Evolutionary conservation across 441 rosid genomes (phyloP), one percentile per base, ranked within the genome.

Genomic region (Adansonia rubrostipa): DNA sequence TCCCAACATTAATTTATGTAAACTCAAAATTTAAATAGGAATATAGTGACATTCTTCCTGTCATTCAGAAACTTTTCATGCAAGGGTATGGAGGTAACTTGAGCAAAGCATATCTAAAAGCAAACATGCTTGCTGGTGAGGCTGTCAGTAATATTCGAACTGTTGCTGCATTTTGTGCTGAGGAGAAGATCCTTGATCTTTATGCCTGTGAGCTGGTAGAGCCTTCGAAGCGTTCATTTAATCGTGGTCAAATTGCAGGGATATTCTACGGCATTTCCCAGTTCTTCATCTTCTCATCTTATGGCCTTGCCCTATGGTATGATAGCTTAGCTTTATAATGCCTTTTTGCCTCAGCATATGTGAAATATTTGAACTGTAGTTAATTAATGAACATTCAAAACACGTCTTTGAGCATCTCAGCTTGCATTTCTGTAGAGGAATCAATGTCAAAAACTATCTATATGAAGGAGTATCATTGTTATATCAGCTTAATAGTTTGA

Each of bases 41-140:
- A 10, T 56, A 36, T 77, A 53, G 5, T 45, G 53, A 69, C 14
- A 24, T 58, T 44, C 57, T 78, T 73, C 44, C 22, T 58, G 28
- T 76, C 54, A 77, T 78, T 63, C 88, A 96, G 99, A 96, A 90
- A 89, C 88, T 96, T 76, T 96, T 96, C 89, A 89, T 96, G 94
- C 89, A 92, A 88, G 99, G 99, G 5, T 96, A 91, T 71, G 99
- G 99, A 20, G 99, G 97, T 69, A 86, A 96, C 89, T 86, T 96
- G 85, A 96, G 96, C 85, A 94, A 92, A 83, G 97, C 97, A 6
- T 96, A 96, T 81, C 84, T 96, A 28, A 91, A 90, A 85, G 98
- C 99, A 22, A 96, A 96, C 85, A 96, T 94, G 99, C 82, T 94
- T 74, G 98, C 99, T 9, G 97, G 89, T 76, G 99, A 95, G 81